Percentiles rank a stretch among this genome's conserved stretches.
These are phyloP conservation scores for Thuidium tamariscinum DNA, from an alignment of 225 moss, liverwort and hornwort species.

Conservation along the genomic window DNA sequence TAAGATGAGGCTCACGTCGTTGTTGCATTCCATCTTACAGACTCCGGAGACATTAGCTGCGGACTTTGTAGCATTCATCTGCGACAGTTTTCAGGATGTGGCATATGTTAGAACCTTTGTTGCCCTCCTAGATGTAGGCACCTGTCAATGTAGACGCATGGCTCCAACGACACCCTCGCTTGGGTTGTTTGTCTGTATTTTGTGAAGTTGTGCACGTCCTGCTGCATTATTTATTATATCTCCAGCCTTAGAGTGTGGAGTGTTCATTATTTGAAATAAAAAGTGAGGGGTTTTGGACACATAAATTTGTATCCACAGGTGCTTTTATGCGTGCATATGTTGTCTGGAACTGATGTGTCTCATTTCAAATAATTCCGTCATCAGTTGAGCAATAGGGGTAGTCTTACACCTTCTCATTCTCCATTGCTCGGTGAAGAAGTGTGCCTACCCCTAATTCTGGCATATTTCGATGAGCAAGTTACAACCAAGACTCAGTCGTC, in stretches of 20 bases:
- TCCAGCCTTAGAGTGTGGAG: slow-evolving; percentile 1
- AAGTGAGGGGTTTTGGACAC: neutral
- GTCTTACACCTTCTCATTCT: no score
- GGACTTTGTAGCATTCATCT: slow-evolving; percentile 1
- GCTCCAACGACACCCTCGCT: slow-evolving; percentile 15
- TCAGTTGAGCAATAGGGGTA: neutral
- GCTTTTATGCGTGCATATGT: neutral
- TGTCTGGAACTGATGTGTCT: neutral
- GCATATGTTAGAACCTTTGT: neutral
- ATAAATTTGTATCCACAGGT: neutral
- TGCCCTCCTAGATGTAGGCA: slow-evolving; percentile 15
- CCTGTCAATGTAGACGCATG: neutral
- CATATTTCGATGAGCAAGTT: neutral
- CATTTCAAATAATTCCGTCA: neutral
- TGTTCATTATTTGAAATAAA: slow-evolving; percentile 23
- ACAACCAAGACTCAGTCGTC: neutral
- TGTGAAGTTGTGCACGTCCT: slow-evolving; percentile 7
- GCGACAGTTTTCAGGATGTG: slow-evolving; percentile 16
- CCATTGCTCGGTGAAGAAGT: no score
- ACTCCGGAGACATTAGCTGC: slow-evolving; percentile 14
- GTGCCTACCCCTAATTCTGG: no score
- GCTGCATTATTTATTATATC: slow-evolving; percentile 16
- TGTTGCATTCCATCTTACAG: neutral
- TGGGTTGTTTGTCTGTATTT: slow-evolving; percentile 27
- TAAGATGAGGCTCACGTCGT: neutral